Evolutionary conservation across 2,329 filamentous ascomycete genomes (phyloP).

Genomic region (Esteya vermicola): DNA sequence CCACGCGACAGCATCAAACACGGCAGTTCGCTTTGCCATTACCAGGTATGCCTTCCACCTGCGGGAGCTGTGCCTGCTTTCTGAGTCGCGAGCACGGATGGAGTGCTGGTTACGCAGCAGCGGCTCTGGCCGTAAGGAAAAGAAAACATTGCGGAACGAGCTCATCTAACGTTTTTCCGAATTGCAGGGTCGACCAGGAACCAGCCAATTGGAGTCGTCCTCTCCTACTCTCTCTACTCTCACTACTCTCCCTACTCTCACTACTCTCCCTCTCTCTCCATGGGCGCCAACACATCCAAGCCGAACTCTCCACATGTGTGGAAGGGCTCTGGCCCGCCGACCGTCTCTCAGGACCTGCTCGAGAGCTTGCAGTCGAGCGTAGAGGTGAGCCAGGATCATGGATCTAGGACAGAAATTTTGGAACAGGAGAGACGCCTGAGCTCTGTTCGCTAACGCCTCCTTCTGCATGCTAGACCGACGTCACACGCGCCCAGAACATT

Average conservation of each 20-base stretch:
- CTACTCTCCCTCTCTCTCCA: constrained; percentile 12
- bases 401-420: no score
- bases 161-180: no score
- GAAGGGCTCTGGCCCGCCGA: constrained; percentile 36
- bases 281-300: constrained; percentile 45
- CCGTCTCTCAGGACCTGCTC: constrained; percentile 66
- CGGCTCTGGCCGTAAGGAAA: background rate
- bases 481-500: constrained; percentile 65
- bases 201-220: no score
- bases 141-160: no score
- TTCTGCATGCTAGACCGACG: constrained; percentile 65
- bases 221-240: constrained; percentile 12
- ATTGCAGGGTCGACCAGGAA: no score
- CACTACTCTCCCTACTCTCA: background rate
- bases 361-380: constrained; percentile 71
- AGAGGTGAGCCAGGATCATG: constrained; percentile 47
- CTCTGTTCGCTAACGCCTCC: no score
- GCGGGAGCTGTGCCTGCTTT: no score
- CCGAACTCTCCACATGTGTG: constrained; percentile 32
- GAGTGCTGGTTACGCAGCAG: no score
- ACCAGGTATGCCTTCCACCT: no score
- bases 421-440: background rate
- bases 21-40: no score
- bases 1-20: constrained; percentile 4
- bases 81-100: no score